A percentile compares a stretch with the other conserved stretches of the same genome.
Evolutionary conservation across 2,329 filamentous ascomycete species (phyloP).

Genomic region (Calonectria pteridis): DNA sequence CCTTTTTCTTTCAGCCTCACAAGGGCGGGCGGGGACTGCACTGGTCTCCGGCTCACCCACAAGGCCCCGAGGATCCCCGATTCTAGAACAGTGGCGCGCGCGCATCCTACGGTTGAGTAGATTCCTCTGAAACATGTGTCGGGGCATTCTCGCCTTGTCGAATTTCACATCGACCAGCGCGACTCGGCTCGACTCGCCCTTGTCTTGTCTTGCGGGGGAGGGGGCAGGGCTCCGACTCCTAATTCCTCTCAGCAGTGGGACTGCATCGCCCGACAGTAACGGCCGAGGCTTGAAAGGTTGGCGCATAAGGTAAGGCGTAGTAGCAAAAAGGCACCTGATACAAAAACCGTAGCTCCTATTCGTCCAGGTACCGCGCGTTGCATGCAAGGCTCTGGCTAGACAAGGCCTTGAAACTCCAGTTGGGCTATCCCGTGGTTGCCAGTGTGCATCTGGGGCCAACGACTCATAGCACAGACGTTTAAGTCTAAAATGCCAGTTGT

Average conservation of each 20-base stretch:
- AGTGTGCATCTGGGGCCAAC: background rate
- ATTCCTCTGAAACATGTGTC: background rate
- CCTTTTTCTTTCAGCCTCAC: background rate
- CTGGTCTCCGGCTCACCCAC: background rate
- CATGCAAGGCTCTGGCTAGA: conserved; percentile 11
- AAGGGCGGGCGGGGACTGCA: background rate
- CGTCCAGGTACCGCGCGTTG: background rate
- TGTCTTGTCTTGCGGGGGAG: background rate
- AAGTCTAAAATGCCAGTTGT: background rate
- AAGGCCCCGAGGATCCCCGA: background rate
- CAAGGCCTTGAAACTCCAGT: conserved; percentile 14
- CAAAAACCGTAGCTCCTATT: background rate
- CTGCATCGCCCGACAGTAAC: background rate
- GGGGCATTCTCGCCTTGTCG: background rate
- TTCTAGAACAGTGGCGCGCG: background rate
- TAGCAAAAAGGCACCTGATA: background rate
- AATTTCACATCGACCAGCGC: background rate
- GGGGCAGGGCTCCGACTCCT: background rate
- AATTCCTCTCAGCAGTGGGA: background rate
- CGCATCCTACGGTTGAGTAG: background rate
- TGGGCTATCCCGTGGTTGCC: background rate
- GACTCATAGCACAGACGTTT: background rate
- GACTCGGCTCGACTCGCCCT: background rate
- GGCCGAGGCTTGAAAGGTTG: background rate
- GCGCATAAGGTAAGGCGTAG: conserved; percentile 1